Base-by-base conservation (phyloP, 2,329 filamentous ascomycete genomes). In the Aspergillus hortae region DNA sequence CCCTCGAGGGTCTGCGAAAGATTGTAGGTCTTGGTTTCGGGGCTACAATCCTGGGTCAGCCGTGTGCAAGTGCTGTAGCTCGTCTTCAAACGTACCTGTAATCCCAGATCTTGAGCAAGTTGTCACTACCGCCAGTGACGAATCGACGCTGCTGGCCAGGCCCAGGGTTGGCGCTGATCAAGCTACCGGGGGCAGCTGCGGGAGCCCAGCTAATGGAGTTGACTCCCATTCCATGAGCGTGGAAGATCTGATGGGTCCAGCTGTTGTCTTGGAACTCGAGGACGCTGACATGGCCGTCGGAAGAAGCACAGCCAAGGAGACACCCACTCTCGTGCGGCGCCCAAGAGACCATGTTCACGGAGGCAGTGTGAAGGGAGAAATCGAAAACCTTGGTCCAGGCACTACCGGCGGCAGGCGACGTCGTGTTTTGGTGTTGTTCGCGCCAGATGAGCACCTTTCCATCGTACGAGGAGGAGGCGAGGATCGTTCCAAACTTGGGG, bases 401-500 rank as follows among this genome's bases (percentile, higher is more conserved):
- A 61, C 79, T 82, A 63, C 75, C 78, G 55, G 68, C 61, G 36
- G 66, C 67, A 45, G 70, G 66, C 50, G 67, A 65, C 49, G 72
- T 62, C 51, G 70, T 58, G 62, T 66, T 69, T 48, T 68, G 63
- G 47, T 69, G 63, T 72, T 92, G 87, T 75, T 99, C 94, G 72
- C 92, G 90, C 91, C 92, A 99, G 80, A 99, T 95, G 72, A 97
- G 86, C 60, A 99, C 92, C 75, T 96, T 96, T 74, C 92, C 94
- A 74, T 99, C 94, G 77, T 96, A 99, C 60, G 89, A 90, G 47
- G 91, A 90, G 56, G 90, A 95, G 51, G 94, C 94, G 55, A 99
- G 87, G 68, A 99, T 96, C 72, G 92, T 96, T 77, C 94, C 94
- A 74, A 95, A 97, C 72, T 99, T 97, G 57, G 94, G 94, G 69